Percentiles rank a stretch among this genome's conserved stretches.
These are phyloP conservation scores for Corrigiola litoralis DNA, from an alignment of 179 eudicot genomes.

Conservation along the genomic window DNA sequence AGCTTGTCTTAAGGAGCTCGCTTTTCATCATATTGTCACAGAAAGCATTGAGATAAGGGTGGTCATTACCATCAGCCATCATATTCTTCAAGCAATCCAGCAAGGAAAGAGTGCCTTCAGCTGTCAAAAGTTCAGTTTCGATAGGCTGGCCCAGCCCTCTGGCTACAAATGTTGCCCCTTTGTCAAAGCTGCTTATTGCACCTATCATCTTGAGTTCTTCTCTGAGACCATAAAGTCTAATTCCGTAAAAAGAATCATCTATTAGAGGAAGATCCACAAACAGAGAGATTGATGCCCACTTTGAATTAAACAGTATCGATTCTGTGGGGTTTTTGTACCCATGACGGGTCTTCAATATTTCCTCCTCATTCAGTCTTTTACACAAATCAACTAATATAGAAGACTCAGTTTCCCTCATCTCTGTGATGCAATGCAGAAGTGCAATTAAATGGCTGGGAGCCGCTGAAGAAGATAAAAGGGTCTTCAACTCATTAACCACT, in stretches of 20 bases:
- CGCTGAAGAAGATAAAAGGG: slow-evolving; percentile 1
- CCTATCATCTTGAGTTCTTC: slow-evolving; percentile 29
- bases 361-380: slow-evolving; percentile 10
- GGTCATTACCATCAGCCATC: slow-evolving; percentile 9
- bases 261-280: slow-evolving; percentile 32
- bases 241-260: slow-evolving; percentile 32
- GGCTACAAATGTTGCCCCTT: slow-evolving; percentile 27
- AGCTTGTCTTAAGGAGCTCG: slow-evolving; percentile 32
- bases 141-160: slow-evolving; percentile 10
- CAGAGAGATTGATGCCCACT: slow-evolving; percentile 23
- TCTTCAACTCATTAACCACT: not conserved
- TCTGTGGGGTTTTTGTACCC: slow-evolving; percentile 19
- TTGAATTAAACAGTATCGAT: slow-evolving; percentile 22
- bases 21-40: slow-evolving; percentile 22
- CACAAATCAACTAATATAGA: slow-evolving; percentile 1
- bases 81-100: slow-evolving; percentile 17
- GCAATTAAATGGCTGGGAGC: slow-evolving; percentile 5
- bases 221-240: slow-evolving; percentile 18
- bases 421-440: slow-evolving; percentile 14
- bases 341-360: slow-evolving; percentile 27
- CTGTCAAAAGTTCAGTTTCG: slow-evolving; percentile 3
- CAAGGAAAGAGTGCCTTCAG: slow-evolving; percentile 16
- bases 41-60: slow-evolving; percentile 8
- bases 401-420: slow-evolving; percentile 9
- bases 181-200: slow-evolving; percentile 21